phyloP scores from a whole-genome alignment of 768 basidiomycete species.

The Termitomyces heimii region DNA sequence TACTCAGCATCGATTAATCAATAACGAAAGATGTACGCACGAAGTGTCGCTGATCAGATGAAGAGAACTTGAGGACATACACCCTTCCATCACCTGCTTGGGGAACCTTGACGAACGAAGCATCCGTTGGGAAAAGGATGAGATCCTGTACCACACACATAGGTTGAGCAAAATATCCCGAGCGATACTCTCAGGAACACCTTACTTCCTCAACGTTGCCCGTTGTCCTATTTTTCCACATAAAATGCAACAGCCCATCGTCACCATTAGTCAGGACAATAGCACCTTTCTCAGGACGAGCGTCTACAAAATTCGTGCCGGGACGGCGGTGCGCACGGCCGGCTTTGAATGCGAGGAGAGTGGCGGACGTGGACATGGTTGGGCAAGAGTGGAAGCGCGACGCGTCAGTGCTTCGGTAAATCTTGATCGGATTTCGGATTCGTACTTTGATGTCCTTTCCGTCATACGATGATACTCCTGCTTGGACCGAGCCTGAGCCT shows the following conservation, averaged over 20 bases:
- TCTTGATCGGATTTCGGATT: slow-evolving; percentile 20
- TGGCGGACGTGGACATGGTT: slow-evolving; percentile 22
- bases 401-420: slow-evolving; percentile 37
- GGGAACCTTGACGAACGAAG: slow-evolving; percentile 68
- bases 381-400: slow-evolving; percentile 22
- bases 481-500: slow-evolving; percentile 39
- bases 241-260: slow-evolving; percentile 72
- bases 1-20: not conserved
- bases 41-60: slow-evolving; percentile 85
- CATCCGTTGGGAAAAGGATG: slow-evolving; percentile 84
- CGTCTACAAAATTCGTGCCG: slow-evolving; percentile 62
- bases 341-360: slow-evolving; percentile 56
- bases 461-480: slow-evolving; percentile 34
- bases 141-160: slow-evolving; percentile 51
- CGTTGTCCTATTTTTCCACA: slow-evolving; percentile 71
- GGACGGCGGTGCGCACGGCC: slow-evolving; percentile 71
- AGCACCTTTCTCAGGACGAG: slow-evolving; percentile 67
- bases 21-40: slow-evolving; percentile 38
- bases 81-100: slow-evolving; percentile 63
- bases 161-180: not conserved
- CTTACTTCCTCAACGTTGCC: slow-evolving; percentile 57
- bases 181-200: not conserved
- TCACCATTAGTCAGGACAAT: slow-evolving; percentile 63
- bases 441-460: slow-evolving; percentile 40
- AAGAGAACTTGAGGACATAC: slow-evolving; percentile 88